phyloP scores from a whole-genome alignment of 768 basidiomycete species.

The Collybia mongolica region DNA sequence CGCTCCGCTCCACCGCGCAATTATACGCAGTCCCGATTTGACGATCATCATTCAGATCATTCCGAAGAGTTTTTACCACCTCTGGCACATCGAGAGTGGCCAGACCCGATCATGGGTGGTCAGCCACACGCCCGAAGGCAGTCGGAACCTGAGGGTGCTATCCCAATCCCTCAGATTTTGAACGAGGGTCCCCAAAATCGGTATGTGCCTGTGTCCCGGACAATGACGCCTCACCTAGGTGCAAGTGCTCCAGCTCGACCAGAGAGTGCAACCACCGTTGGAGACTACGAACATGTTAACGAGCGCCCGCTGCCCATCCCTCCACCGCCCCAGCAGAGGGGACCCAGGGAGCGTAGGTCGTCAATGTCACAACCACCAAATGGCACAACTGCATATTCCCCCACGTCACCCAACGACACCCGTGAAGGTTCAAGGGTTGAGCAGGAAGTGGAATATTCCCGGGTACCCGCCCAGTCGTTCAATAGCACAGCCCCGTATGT shows the following conservation, averaged over 20 bases:
- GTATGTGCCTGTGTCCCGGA: conserved; percentile 18
- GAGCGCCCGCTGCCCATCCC: conserved; percentile 6
- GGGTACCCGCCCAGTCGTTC: too few species aligned
- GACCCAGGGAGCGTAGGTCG: conserved; percentile 9
- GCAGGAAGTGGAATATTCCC: too few species aligned
- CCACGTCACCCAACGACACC: too few species aligned
- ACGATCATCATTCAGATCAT: conserved; percentile 4
- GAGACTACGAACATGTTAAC: background rate
- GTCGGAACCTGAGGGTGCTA: conserved; percentile 2
- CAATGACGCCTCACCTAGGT: conserved; percentile 9
- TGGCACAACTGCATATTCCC: too few species aligned
- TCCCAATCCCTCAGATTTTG: conserved; percentile 12
- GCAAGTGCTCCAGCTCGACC: background rate
- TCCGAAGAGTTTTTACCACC: conserved; percentile 9
- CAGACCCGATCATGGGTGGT: background rate
- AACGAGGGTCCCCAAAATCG: conserved; percentile 13
- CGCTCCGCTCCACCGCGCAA: background rate
- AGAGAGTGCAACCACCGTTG: too few species aligned
- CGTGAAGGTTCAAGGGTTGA: too few species aligned
- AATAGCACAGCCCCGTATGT: too few species aligned
- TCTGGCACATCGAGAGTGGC: conserved; percentile 4
- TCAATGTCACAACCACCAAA: conserved; percentile 3
- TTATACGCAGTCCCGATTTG: conserved; percentile 1
- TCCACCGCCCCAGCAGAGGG: background rate
- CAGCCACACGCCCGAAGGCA: conserved; percentile 3